A percentile compares a stretch with the other conserved stretches of the same genome.
These are phyloP conservation scores for Centella asiatica DNA, from an alignment of 129 eudicot genomes.

Conservation along the genomic window DNA sequence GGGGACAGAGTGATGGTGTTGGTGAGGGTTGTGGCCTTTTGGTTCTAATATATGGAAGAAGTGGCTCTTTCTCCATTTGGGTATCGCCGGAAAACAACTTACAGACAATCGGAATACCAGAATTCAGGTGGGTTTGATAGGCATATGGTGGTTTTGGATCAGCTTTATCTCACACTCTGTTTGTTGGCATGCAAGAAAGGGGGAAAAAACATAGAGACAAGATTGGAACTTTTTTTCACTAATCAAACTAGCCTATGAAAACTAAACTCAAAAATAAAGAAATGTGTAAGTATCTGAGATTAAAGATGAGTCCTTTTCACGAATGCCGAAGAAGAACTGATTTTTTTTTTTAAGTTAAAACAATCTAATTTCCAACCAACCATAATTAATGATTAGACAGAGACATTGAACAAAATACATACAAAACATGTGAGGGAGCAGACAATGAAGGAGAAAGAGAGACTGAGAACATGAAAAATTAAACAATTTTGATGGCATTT, in stretches of 20 bases:
- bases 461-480: too few species aligned
- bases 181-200: background rate
- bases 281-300: background rate
- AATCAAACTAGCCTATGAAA: background rate
- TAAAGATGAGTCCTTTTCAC: slow-evolving; percentile 1
- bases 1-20: slow-evolving; percentile 30
- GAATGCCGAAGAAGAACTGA: background rate
- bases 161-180: background rate
- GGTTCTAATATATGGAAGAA: slow-evolving; percentile 32
- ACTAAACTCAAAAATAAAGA: background rate
- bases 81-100: slow-evolving; percentile 17
- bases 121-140: slow-evolving; percentile 5
- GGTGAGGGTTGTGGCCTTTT: slow-evolving; percentile 30
- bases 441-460: background rate
- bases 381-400: too few species aligned
- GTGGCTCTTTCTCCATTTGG: slow-evolving; percentile 62
- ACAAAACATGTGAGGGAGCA: too few species aligned
- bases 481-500: background rate
- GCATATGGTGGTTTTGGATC: slow-evolving; percentile 7
- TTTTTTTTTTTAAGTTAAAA: too few species aligned
- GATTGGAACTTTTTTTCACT: slow-evolving; percentile 1
- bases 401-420: too few species aligned
- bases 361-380: too few species aligned
- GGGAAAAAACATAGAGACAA: background rate
- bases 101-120: background rate